phyloP scores from a whole-genome alignment of 805 yeast genomes.

The Cyberlindnera meyerae region DNA sequence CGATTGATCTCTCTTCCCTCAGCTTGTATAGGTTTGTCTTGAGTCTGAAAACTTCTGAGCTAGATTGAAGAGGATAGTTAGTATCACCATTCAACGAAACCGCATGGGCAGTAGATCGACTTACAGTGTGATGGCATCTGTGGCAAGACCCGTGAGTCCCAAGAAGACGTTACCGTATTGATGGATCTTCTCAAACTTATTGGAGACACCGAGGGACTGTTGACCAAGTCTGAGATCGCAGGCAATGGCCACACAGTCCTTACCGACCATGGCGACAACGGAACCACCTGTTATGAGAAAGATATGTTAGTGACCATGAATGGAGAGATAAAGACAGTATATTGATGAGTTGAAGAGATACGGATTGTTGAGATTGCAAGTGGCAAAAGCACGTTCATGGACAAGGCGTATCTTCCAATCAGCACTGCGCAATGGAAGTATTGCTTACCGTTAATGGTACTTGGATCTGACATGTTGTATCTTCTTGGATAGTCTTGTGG shows the following conservation, averaged over 20 bases:
- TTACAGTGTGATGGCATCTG: slow-evolving; percentile 75
- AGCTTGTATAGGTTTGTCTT: slow-evolving; percentile 86
- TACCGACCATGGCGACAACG: slow-evolving; percentile 98
- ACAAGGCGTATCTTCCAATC: too few species aligned
- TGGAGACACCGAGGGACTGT: slow-evolving; percentile 88
- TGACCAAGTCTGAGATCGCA: slow-evolving; percentile 91
- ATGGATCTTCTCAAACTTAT: slow-evolving; percentile 90
- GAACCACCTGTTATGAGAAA: slow-evolving; percentile 81
- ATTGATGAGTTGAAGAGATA: too few species aligned
- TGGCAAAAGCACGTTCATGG: too few species aligned
- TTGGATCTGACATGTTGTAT: slow-evolving; percentile 80
- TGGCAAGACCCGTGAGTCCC: slow-evolving; percentile 92
- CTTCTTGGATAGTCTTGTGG: background rate
- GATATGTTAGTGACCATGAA: too few species aligned
- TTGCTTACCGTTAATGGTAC: slow-evolving; percentile 65
- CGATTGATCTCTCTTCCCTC: slow-evolving; percentile 86
- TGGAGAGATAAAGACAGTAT: too few species aligned
- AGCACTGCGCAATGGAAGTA: too few species aligned
- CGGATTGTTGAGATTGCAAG: too few species aligned
- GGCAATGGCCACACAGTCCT: slow-evolving; percentile 97
- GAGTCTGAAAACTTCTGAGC: slow-evolving; percentile 68
- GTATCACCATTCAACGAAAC: background rate
- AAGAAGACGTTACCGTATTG: slow-evolving; percentile 79
- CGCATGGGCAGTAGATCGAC: background rate
- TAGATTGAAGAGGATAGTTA: slow-evolving; percentile 6